Percentiles rank a stretch among this genome's conserved stretches.
Conservation (phyloP, 805 yeast species). For the Kodamaea hsintzibuensis region DNA sequence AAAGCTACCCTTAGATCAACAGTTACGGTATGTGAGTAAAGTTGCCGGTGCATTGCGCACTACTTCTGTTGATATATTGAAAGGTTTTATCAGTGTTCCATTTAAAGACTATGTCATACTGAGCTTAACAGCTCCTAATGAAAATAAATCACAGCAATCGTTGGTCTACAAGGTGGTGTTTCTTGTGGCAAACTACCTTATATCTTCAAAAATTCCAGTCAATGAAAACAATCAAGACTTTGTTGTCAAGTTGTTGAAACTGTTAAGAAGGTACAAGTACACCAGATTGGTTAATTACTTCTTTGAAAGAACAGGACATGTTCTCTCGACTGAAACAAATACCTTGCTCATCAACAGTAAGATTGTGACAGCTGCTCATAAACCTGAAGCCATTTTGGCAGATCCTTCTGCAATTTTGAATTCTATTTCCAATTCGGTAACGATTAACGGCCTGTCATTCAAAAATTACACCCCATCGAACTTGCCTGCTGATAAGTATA, state of each 20-base stretch:
- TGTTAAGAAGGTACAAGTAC: not conserved
- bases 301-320: constrained; percentile 11
- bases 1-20: constrained; percentile 11
- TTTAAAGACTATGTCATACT: constrained; percentile 15
- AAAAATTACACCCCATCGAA: constrained; percentile 1
- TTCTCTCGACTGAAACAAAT: constrained; percentile 7
- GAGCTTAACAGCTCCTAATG: not conserved
- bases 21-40: constrained; percentile 15
- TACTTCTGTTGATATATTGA: constrained; percentile 6
- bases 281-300: constrained; percentile 7
- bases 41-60: not conserved
- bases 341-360: not conserved
- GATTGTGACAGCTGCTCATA: not conserved
- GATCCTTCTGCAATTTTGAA: not conserved
- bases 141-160: not conserved
- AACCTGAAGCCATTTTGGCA: not conserved
- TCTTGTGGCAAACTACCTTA: constrained; percentile 10
- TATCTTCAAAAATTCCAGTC: not conserved
- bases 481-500: constrained; percentile 1
- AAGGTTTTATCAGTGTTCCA: constrained; percentile 12
- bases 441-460: not conserved
- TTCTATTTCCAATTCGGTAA: not conserved
- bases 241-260: constrained; percentile 1
- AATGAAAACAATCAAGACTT: constrained; percentile 1
- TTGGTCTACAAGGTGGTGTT: constrained; percentile 1